Evolutionary conservation across 768 basidiomycete species (phyloP), one percentile per base, ranked within the genome.

Genomic region (Mycena pura): DNA sequence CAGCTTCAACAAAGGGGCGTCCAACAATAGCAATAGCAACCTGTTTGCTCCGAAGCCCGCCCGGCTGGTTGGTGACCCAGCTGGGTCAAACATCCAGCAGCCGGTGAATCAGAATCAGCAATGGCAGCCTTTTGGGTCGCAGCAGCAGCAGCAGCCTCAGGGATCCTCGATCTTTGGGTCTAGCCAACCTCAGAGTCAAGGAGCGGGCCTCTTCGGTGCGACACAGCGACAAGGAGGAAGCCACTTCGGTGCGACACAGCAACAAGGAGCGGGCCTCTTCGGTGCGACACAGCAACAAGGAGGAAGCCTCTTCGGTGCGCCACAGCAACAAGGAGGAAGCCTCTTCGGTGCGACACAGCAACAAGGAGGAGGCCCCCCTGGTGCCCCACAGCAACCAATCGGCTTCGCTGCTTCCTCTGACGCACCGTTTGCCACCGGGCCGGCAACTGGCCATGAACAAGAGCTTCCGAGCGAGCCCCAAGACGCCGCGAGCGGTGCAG

Each of bases 41-140:
- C n/a, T 48, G 27, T 56, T 47, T 39, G 27, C 27, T 24, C 24
- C 25, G 24, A 56, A 65, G 17, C 45, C 15, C 22, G 21, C 41
- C 5, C 41, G n/a, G n/a, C n/a, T n/a, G n/a, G n/a, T n/a, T n/a
- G n/a, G n/a, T n/a, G n/a, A n/a, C n/a, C n/a, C n/a, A n/a, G n/a
- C n/a, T n/a, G n/a, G n/a, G n/a, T n/a, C n/a, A n/a, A n/a, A n/a
- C n/a, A n/a, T n/a, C n/a, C n/a, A n/a, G n/a, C n/a, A n/a, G n/a
- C n/a, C n/a, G n/a, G n/a, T n/a, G n/a, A n/a, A 54, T 40, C 47
- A 59, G 5, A 63, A 67, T 17, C 68, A 68, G 40, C 68, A 24
- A 6, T 2, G 25, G 6, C 45, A 28, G 50, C 21, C 66, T 56
- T n/a, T 56, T 38, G 54, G 65, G 38, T 65, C 65, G 24, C 68